Evolutionary conservation across 192 early-diverging fungal genomes (phyloP).

Genomic region (Chytriomyces confervae): DNA sequence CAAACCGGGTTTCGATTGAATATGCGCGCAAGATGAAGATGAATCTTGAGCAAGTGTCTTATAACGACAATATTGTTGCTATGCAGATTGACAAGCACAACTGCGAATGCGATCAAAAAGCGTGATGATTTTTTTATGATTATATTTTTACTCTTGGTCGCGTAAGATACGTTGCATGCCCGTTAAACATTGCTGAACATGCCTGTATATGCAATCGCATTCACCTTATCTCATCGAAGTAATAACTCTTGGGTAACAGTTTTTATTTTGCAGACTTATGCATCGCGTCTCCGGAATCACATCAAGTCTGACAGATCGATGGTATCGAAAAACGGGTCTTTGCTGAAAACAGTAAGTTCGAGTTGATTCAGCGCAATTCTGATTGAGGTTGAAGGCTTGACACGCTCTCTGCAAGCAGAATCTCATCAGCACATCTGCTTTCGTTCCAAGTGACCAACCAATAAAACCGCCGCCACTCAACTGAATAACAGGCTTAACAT

Average conservation of each 20-base stretch:
- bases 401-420: too few relatives aligned
- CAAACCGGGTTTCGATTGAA: not conserved
- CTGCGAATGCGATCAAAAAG: not conserved
- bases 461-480: too few relatives aligned
- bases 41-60: not conserved
- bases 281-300: too few relatives aligned
- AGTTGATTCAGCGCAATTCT: conserved; percentile 4
- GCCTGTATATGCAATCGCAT: too few relatives aligned
- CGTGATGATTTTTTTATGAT: too few relatives aligned
- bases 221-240: too few relatives aligned
- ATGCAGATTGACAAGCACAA: conserved; percentile 20
- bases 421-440: too few relatives aligned
- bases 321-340: conserved; percentile 21
- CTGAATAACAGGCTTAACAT: not conserved
- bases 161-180: too few relatives aligned
- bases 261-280: too few relatives aligned
- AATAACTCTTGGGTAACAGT: too few relatives aligned
- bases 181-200: too few relatives aligned
- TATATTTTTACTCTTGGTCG: too few relatives aligned
- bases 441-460: not conserved
- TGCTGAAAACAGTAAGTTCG: conserved; percentile 4
- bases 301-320: conserved; percentile 24
- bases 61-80: not conserved
- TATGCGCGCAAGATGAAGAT: not conserved
- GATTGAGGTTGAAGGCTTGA: not conserved